phyloP scores from a whole-genome alignment of 768 basidiomycete genomes.

The Lentinula sp. region DNA sequence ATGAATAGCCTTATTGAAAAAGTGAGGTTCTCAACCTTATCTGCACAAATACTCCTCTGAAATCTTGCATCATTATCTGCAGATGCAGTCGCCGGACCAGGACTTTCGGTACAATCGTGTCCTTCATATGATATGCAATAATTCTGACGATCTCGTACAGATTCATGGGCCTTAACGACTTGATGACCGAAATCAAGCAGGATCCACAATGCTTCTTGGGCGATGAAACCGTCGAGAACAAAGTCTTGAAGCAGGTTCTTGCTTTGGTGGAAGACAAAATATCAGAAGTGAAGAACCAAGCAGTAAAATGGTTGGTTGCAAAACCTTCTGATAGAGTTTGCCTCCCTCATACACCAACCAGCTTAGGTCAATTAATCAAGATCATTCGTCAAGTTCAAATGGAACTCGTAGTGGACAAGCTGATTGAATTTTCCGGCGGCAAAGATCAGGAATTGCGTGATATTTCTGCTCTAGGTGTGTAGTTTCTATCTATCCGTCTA shows the following conservation, averaged over 20 bases:
- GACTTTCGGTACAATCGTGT: slow-evolving; percentile 64
- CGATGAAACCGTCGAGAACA: slow-evolving; percentile 82
- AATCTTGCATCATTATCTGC: slow-evolving; percentile 8
- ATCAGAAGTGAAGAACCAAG: slow-evolving; percentile 97
- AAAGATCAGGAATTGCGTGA: slow-evolving; percentile 92
- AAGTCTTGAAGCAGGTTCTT: slow-evolving; percentile 79
- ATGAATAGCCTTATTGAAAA: slow-evolving; percentile 86
- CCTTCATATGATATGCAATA: slow-evolving; percentile 5
- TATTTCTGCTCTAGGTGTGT: slow-evolving; percentile 85
- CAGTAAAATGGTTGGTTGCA: slow-evolving; percentile 81
- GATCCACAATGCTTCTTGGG: slow-evolving; percentile 71
- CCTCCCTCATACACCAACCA: slow-evolving; percentile 24
- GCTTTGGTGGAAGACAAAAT: slow-evolving; percentile 89
- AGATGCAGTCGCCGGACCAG: slow-evolving; percentile 92
- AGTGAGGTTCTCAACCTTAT: slow-evolving; percentile 26
- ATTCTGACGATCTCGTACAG: slow-evolving; percentile 33
- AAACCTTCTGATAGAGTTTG: not conserved
- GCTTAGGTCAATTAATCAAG: slow-evolving; percentile 87
- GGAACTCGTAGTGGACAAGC: slow-evolving; percentile 82
- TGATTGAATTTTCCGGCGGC: slow-evolving; percentile 80
- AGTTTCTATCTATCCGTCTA: not conserved
- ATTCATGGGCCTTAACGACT: slow-evolving; percentile 95
- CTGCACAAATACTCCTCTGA: slow-evolving; percentile 4
- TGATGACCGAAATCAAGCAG: slow-evolving; percentile 83
- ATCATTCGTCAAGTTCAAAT: slow-evolving; percentile 79